Evolutionary conservation across 306 rosid genomes (phyloP).

Genomic region (Prunus padus): DNA sequence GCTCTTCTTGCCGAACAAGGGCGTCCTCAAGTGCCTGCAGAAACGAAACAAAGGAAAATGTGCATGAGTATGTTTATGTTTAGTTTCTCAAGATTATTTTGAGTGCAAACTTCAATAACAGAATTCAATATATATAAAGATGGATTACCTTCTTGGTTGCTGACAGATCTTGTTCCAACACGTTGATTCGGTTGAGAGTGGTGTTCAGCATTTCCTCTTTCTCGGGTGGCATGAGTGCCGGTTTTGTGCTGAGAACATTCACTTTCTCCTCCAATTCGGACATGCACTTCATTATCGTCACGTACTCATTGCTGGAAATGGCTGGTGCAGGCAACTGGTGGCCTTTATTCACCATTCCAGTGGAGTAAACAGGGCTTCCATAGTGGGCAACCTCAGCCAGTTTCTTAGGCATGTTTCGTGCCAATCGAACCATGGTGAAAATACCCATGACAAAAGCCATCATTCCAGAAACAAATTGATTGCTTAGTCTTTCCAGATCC

Average conservation of each 20-base stretch:
- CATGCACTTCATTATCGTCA: constrained; percentile 71
- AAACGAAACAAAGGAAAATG: background rate
- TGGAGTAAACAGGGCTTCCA: constrained; percentile 38
- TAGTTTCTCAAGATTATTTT: background rate
- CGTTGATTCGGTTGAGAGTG: constrained; percentile 47
- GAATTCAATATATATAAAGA: too few relatives aligned
- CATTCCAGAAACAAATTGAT: constrained; percentile 49
- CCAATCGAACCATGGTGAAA: constrained; percentile 53
- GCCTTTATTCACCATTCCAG: constrained; percentile 30
- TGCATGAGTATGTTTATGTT: background rate
- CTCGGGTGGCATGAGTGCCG: constrained; percentile 56
- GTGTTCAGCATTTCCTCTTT: constrained; percentile 56
- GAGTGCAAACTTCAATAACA: background rate
- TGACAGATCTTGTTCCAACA: constrained; percentile 52
- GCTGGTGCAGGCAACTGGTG: constrained; percentile 37
- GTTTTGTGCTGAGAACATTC: constrained; percentile 39
- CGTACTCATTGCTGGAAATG: constrained; percentile 46
- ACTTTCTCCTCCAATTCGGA: constrained; percentile 73
- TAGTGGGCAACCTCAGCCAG: constrained; percentile 44
- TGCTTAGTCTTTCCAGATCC: constrained; percentile 38
- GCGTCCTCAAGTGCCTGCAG: constrained; percentile 66
- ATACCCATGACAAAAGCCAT: constrained; percentile 63
- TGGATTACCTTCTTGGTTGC: constrained; percentile 54
- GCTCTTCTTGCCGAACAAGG: constrained; percentile 44
- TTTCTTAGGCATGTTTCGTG: constrained; percentile 62